Percentiles rank a stretch among this genome's conserved stretches.
phyloP scores from a whole-genome alignment of 345 rosid genomes.

The Brassica napus region DNA sequence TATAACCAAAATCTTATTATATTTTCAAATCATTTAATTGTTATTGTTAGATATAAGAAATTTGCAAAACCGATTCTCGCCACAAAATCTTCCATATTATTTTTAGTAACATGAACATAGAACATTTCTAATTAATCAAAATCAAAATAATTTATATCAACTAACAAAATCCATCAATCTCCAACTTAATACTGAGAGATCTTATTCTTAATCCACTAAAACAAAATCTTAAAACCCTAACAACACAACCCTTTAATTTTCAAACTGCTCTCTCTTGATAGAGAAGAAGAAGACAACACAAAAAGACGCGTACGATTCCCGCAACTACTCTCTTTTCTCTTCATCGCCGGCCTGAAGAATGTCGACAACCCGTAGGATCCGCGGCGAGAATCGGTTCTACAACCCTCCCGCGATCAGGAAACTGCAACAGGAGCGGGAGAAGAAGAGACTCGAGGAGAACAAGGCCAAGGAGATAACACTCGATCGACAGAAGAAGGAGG shows the following conservation, averaged over 20 bases:
- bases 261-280: constrained; percentile 19
- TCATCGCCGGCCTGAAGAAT: constrained; percentile 18
- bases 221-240: constrained; percentile 31
- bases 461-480: constrained; percentile 9
- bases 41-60: too few species aligned
- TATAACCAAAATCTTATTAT: neutral
- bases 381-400: constrained; percentile 57
- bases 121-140: neutral
- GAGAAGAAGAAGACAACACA: constrained; percentile 11
- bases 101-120: neutral
- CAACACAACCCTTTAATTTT: neutral
- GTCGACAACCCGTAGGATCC: constrained; percentile 40
- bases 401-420: constrained; percentile 51
- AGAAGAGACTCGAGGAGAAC: constrained; percentile 39
- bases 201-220: constrained; percentile 2
- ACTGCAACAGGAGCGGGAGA: constrained; percentile 41
- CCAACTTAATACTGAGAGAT: neutral
- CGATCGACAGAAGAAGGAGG: constrained; percentile 28
- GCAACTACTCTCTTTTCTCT: neutral
- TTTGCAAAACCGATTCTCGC: neutral
- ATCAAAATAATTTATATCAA: neutral
- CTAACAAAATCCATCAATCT: neutral
- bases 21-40: too few species aligned
- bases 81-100: neutral
- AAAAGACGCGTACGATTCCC: neutral